A percentile compares a stretch with the other conserved stretches of the same genome.
phyloP scores from a whole-genome alignment of 2,329 filamentous ascomycete species.

The Fonsecaea erecta region DNA sequence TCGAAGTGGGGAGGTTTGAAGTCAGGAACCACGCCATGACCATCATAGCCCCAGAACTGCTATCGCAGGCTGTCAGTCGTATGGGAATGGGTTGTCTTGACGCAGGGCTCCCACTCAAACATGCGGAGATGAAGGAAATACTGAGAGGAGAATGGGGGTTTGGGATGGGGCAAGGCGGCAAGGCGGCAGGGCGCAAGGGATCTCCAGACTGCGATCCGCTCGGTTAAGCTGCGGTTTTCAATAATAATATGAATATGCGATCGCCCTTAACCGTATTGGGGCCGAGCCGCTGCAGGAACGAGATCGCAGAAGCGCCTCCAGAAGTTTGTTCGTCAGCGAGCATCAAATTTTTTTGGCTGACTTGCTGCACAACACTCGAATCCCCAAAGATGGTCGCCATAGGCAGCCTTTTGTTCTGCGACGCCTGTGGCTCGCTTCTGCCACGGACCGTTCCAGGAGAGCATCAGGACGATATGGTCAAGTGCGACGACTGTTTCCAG shows the following conservation, averaged over 20 bases:
- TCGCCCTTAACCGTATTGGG: not conserved
- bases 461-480: slow-evolving; percentile 68
- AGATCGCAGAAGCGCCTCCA: not conserved
- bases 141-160: not conserved
- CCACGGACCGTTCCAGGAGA: slow-evolving; percentile 73
- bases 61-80: not conserved
- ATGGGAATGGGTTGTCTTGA: not conserved
- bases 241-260: not conserved
- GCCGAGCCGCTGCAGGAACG: not conserved
- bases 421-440: slow-evolving; percentile 86
- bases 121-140: not conserved
- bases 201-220: not conserved
- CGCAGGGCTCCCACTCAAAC: not conserved
- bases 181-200: too few relatives aligned
- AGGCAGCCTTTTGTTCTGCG: slow-evolving; percentile 90
- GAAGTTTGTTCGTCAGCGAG: not conserved
- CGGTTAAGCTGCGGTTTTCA: not conserved
- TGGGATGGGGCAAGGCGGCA: too few relatives aligned
- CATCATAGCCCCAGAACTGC: not conserved
- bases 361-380: not conserved
- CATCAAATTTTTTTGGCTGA: not conserved
- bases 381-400: slow-evolving; percentile 74
- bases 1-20: not conserved
- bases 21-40: slow-evolving; percentile 1
- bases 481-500: slow-evolving; percentile 84